phyloP scores from a whole-genome alignment of 2,329 filamentous ascomycete species.

The Raffaelea albimanens region DNA sequence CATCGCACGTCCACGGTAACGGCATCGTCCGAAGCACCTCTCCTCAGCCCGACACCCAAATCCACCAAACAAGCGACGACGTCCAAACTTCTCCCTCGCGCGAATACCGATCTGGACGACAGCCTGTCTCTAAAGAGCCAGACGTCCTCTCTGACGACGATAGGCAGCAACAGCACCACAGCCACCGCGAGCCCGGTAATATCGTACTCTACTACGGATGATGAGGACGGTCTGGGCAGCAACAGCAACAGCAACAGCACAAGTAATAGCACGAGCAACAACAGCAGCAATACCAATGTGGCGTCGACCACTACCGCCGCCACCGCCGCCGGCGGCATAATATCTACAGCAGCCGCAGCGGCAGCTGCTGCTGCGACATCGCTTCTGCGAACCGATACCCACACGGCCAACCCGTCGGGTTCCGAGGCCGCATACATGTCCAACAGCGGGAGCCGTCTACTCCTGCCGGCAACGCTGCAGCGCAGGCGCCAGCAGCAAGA shows the following conservation, averaged over 20 bases:
- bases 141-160: neutral
- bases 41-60: too few relatives aligned
- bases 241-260: neutral
- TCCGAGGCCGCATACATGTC: slow-evolving; percentile 9
- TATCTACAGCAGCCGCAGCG: slow-evolving; percentile 79
- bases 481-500: slow-evolving; percentile 31
- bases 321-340: slow-evolving; percentile 34
- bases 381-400: slow-evolving; percentile 13
- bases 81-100: too few relatives aligned
- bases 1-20: neutral
- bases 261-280: neutral
- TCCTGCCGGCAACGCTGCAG: slow-evolving; percentile 44
- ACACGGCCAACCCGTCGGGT: slow-evolving; percentile 7
- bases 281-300: slow-evolving; percentile 3
- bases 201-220: too few relatives aligned
- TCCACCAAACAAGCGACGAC: too few relatives aligned
- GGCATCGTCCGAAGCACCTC: neutral
- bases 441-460: neutral
- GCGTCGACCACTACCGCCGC: slow-evolving; percentile 3
- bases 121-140: too few relatives aligned
- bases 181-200: too few relatives aligned
- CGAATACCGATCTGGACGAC: too few relatives aligned
- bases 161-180: neutral
- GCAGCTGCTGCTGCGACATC: slow-evolving; percentile 10
- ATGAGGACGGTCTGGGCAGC: too few relatives aligned